Evolutionary conservation across 225 moss, liverwort and hornwort species (phyloP).

Genomic region (Marchantia polymorpha): DNA sequence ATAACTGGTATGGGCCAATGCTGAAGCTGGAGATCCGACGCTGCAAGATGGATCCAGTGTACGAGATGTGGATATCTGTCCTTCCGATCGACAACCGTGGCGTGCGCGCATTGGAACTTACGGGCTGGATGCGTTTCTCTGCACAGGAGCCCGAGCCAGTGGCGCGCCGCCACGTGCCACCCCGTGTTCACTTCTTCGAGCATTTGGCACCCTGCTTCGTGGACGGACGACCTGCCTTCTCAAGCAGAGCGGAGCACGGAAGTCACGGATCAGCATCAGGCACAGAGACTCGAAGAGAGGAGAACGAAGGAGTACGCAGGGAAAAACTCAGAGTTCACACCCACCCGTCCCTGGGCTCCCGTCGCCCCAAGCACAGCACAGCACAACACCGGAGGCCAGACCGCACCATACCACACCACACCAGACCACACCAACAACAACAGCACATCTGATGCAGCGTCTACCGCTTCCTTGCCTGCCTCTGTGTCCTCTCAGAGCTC

Average conservation of each 20-base stretch:
- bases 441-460: too few species aligned
- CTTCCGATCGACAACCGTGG: not conserved
- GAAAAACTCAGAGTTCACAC: not conserved
- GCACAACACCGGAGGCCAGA: not conserved
- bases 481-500: too few species aligned
- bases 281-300: not conserved
- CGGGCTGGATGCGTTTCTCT: not conserved
- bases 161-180: not conserved
- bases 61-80: not conserved
- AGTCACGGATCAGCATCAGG: not conserved
- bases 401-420: not conserved
- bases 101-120: not conserved
- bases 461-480: too few species aligned
- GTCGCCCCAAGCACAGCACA: too few species aligned
- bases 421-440: not conserved
- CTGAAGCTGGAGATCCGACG: not conserved
- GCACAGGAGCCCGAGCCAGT: not conserved
- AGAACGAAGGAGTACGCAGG: not conserved
- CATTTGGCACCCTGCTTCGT: slow-evolving; percentile 17
- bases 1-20: not conserved
- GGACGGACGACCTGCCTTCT: slow-evolving; percentile 21
- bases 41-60: not conserved
- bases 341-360: not conserved
- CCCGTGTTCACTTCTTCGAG: not conserved
- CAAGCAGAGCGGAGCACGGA: not conserved